phyloP scores from a whole-genome alignment of 768 basidiomycete species.

The Serendipita sp. region DNA sequence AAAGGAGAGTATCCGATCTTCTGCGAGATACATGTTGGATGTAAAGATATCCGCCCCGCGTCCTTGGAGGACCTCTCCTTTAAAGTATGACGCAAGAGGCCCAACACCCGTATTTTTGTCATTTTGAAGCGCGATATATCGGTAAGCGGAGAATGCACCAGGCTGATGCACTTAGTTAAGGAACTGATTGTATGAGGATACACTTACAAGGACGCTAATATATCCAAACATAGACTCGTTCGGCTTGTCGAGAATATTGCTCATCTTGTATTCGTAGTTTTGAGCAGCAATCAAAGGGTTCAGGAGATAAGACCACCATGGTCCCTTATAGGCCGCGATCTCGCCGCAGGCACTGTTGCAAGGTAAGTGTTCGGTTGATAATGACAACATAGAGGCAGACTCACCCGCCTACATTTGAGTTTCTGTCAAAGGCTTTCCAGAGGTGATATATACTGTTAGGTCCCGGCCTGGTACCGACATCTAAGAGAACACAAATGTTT shows the following conservation, averaged over 20 bases:
- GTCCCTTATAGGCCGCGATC: conserved; percentile 83
- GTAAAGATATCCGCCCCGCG: conserved; percentile 71
- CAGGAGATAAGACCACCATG: conserved; percentile 57
- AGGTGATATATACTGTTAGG: conserved; percentile 81
- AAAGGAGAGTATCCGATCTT: conserved; percentile 75
- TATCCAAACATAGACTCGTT: conserved; percentile 83
- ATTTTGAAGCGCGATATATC: conserved; percentile 84
- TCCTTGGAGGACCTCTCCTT: conserved; percentile 74
- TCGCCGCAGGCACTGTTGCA: conserved; percentile 76
- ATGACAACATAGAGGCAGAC: not conserved
- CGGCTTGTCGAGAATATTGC: conserved; percentile 86
- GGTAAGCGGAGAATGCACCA: conserved; percentile 82
- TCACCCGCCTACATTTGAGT: conserved; percentile 60
- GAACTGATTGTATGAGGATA: conserved; percentile 6
- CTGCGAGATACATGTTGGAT: conserved; percentile 91
- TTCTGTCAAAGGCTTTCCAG: conserved; percentile 91
- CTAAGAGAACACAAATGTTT: conserved; percentile 83
- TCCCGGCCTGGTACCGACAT: conserved; percentile 76
- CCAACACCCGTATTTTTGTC: conserved; percentile 59
- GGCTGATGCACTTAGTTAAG: conserved; percentile 24
- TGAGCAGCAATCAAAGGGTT: conserved; percentile 79
- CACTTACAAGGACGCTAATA: conserved; percentile 61
- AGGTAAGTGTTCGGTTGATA: not conserved
- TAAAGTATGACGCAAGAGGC: conserved; percentile 88
- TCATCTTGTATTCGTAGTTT: conserved; percentile 92